Percentiles rank a stretch among this genome's conserved stretches.
Conservation (phyloP, 306 rosid species). For the Cercis canadensis region DNA sequence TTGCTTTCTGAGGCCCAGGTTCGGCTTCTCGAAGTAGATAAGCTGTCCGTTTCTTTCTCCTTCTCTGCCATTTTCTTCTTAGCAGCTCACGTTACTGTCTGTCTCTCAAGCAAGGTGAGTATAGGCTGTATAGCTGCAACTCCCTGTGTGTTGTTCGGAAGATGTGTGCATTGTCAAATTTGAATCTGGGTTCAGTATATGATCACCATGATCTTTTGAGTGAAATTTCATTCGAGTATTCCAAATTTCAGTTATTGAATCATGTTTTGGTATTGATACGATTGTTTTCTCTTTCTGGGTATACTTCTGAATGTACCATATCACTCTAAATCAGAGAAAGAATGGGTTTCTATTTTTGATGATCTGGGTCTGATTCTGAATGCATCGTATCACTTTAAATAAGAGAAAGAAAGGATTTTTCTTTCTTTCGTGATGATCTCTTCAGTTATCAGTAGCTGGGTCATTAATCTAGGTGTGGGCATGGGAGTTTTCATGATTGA, state of each 20-base stretch:
- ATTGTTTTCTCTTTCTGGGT: too few relatives aligned
- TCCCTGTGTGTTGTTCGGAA: not conserved
- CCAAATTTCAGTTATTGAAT: not conserved
- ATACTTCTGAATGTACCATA: too few relatives aligned
- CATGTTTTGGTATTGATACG: not conserved
- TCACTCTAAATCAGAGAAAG: too few relatives aligned
- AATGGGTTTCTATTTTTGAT: too few relatives aligned
- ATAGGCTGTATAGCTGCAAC: too few relatives aligned
- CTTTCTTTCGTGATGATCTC: constrained; percentile 14
- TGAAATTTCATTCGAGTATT: too few relatives aligned
- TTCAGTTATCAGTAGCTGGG: not conserved
- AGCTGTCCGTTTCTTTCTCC: constrained; percentile 16
- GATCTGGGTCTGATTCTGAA: too few relatives aligned
- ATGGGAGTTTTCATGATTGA: not conserved
- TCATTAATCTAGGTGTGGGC: not conserved
- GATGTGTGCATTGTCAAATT: constrained; percentile 4
- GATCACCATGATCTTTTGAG: constrained; percentile 1
- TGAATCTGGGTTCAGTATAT: not conserved
- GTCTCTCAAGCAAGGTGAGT: not conserved
- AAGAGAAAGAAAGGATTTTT: not conserved
- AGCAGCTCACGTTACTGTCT: not conserved
- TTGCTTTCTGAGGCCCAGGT: constrained; percentile 36
- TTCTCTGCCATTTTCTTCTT: too few relatives aligned
- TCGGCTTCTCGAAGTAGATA: constrained; percentile 32
- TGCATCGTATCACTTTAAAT: too few relatives aligned